Evolutionary conservation across 345 rosid genomes (phyloP), one percentile per base, ranked within the genome.

Genomic region (Lumnitzera racemosa): DNA sequence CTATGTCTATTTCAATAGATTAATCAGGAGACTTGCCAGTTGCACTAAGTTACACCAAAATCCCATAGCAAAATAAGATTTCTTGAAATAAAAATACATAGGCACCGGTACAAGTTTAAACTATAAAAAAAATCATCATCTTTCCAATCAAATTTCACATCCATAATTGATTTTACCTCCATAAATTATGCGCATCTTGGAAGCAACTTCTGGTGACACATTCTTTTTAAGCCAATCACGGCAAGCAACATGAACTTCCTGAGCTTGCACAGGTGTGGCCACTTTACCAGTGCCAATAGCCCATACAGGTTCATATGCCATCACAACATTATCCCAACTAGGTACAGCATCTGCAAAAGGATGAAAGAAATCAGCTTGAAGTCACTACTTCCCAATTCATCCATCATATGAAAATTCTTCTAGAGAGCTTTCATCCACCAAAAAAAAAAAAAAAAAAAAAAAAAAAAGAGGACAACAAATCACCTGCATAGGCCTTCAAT

Each of bases 241-340:
- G 29, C 82, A 69, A 74, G 97, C 90, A 41, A 74, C 82, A 69
- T 94, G 97, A 53, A 94, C 96, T 81, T 90, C 99, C 70, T 90
- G 96, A 64, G 99, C 97, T 73, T 94, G 99, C 71, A 67, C 75
- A 2, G 99, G 97, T 24, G 95, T 75, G 58, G 99, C 97, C 65
- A 94, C 99, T 67, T 90, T 90, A 63, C 99, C 99, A 53, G 97
- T 90, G 64, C 96, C 99, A 71, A 94, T 94, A 65, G 99, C 99
- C 99, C 99, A 94, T 27, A 94, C 97, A 57, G 99, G 97, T 75
- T 94, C 99, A 57, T 94, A 94, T 2, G 99, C 99, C 62, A 94
- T 82, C 31, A 94, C 99, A 51, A 90, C 59, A 59, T 83, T 74
- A 55, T 90, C 96, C 99, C 97, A 90, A 76, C 96, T 78, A 47